phyloP scores from a whole-genome alignment of 2,329 filamentous ascomycete genomes.

The Dissoconium aciculare region DNA sequence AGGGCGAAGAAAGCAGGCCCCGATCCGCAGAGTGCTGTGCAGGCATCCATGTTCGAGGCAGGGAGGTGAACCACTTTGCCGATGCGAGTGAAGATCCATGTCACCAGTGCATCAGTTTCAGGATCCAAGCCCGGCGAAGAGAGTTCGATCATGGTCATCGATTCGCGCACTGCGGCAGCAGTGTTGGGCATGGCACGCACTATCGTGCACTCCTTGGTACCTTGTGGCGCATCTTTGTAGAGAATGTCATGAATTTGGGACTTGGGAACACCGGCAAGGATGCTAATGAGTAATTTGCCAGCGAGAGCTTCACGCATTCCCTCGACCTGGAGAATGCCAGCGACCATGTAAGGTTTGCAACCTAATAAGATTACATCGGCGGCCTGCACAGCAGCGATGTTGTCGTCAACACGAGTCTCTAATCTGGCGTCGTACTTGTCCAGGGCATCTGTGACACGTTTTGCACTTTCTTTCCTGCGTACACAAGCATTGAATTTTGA shows the following conservation, averaged over 20 bases:
- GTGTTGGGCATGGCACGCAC: conserved; percentile 79
- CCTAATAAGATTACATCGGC: conserved; percentile 62
- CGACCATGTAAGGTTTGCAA: conserved; percentile 67
- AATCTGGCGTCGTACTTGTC: conserved; percentile 47
- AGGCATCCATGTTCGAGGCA: conserved; percentile 53
- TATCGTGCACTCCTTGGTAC: conserved; percentile 43
- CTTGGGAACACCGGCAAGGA: conserved; percentile 62
- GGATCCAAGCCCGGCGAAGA: conserved; percentile 43
- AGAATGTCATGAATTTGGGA: conserved; percentile 38
- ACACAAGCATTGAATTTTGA: conserved; percentile 71
- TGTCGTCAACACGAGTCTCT: conserved; percentile 55
- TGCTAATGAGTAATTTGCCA: conserved; percentile 69
- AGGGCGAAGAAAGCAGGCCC: conserved; percentile 64
- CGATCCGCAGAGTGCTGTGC: conserved; percentile 58
- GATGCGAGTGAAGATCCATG: conserved; percentile 63
- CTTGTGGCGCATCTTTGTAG: conserved; percentile 35
- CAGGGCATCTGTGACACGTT: conserved; percentile 52
- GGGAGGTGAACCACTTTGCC: conserved; percentile 57
- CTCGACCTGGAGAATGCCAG: conserved; percentile 48
- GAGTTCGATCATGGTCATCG: conserved; percentile 62
- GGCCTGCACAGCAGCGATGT: conserved; percentile 49
- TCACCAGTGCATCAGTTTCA: conserved; percentile 43
- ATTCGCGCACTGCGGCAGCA: conserved; percentile 60
- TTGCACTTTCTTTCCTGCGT: conserved; percentile 51
- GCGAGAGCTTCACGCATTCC: conserved; percentile 59